phyloP scores from a whole-genome alignment of 345 rosid genomes.

The Excoecaria agallocha region DNA sequence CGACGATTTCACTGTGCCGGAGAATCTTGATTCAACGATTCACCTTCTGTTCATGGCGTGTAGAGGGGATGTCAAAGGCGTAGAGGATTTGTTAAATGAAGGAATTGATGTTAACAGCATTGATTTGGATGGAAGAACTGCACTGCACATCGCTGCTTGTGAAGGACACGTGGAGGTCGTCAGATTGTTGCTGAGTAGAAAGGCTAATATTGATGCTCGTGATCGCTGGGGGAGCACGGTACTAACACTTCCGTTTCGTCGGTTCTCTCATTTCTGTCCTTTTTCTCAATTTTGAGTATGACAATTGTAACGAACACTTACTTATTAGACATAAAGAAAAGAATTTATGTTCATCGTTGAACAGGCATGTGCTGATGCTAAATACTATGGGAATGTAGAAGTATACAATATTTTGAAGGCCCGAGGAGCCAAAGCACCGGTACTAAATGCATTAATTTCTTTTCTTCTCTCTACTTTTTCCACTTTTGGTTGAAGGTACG shows the following conservation, averaged over 20 bases:
- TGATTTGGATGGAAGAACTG: constrained; percentile 94
- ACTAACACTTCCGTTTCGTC: neutral
- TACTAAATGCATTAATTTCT: constrained; percentile 21
- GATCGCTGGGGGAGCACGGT: constrained; percentile 99
- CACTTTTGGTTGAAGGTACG: neutral
- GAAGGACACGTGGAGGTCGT: constrained; percentile 85
- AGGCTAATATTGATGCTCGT: constrained; percentile 88
- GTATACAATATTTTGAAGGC: constrained; percentile 77
- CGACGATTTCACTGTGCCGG: constrained; percentile 67
- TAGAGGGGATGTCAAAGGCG: constrained; percentile 66
- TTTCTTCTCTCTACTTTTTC: neutral
- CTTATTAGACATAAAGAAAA: no score
- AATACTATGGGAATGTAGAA: constrained; percentile 80
- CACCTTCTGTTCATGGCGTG: constrained; percentile 86
- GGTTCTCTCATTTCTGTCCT: no score
- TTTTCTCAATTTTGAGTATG: neutral
- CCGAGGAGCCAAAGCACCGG: constrained; percentile 89
- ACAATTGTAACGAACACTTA: no score
- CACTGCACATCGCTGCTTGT: constrained; percentile 89
- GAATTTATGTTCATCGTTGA: neutral
- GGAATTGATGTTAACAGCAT: constrained; percentile 87
- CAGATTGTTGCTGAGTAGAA: constrained; percentile 54
- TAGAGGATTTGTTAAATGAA: constrained; percentile 68
- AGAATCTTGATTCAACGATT: constrained; percentile 89
- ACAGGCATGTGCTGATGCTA: constrained; percentile 94